Evolutionary conservation across 129 eudicot genomes (phyloP), one percentile per base, ranked within the genome.

Genomic region (Apium graveolens): DNA sequence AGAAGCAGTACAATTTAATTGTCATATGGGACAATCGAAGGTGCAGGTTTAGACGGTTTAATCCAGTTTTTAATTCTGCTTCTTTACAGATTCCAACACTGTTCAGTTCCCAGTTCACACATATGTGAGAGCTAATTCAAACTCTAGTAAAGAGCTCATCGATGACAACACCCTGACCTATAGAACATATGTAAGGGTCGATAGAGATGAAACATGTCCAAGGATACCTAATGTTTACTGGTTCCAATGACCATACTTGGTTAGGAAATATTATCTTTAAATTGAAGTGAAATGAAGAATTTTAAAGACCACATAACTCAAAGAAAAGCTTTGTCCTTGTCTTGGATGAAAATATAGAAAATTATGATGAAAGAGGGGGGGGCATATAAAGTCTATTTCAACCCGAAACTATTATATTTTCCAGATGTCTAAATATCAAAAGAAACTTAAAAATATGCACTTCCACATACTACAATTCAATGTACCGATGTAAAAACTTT

Each of bases 61-160:
- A 70, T 21, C 17, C 48, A 8, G n/a, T 7, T 38, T 10, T 10
- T 46, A 70, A 18, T 70, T 70, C 21, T 70, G 74, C 14, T 34
- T 68, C 41, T 66, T 31, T 70, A 69, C n/a, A 70, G 27, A 21
- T 3, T 8, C 31, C 74, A 20, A 38, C 43, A 70, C 46, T 16
- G 44, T 21, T 70, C 45, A 17, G 29, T 70, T n/a, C n/a, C n/a
- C n/a, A n/a, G n/a, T n/a, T 70, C 74, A 70, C n/a, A 49, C 65
- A 55, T 21, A 55, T 57, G 2, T 57, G 31, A 7, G 65, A 21
- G n/a, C 14, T n/a, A 29, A 57, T 27, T 65, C 11, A 29, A 13
- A 37, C 13, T 38, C 14, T 70, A 8, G 11, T 17, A 37, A 20
- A 37, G 45, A 70, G 45, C 46, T 70, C 29, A 21, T 17, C 16